Conservation (phyloP, 768 basidiomycete genomes). For the Boletus tylopilopsis region DNA sequence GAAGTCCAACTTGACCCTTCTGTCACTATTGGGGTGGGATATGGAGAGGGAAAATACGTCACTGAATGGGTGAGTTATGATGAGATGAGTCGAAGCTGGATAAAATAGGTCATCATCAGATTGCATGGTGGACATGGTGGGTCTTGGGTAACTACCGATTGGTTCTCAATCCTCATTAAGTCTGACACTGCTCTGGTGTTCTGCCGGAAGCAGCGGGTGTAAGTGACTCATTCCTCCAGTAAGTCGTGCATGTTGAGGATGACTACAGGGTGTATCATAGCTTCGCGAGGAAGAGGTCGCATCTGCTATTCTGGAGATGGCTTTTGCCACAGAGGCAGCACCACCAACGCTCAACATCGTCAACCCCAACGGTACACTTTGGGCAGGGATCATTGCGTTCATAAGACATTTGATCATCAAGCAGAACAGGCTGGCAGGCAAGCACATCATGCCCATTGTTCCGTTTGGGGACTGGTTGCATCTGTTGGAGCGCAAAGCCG, state of each 20-base stretch:
- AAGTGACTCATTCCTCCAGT: conserved; percentile 7
- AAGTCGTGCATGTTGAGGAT: not conserved
- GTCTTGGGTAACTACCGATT: conserved; percentile 43
- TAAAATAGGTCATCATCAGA: conserved; percentile 27
- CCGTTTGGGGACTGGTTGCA: conserved; percentile 35
- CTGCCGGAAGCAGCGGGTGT: conserved; percentile 32
- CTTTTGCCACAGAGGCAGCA: conserved; percentile 12
- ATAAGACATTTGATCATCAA: conserved; percentile 19
- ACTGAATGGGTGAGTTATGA: conserved; percentile 28
- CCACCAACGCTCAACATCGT: conserved; percentile 34
- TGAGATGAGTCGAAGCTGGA: not conserved
- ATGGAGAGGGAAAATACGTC: conserved; percentile 38
- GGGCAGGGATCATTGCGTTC: conserved; percentile 28
- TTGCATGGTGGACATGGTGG: conserved; percentile 38
- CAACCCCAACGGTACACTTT: conserved; percentile 35
- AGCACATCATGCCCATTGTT: conserved; percentile 26
- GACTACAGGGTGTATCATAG: conserved; percentile 34
- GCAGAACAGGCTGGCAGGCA: not conserved
- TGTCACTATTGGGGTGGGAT: conserved; percentile 32
- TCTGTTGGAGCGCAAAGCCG: conserved; percentile 20
- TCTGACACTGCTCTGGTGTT: conserved; percentile 24
- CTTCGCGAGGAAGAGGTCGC: conserved; percentile 40
- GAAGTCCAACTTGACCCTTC: conserved; percentile 29
- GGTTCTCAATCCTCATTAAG: conserved; percentile 45
- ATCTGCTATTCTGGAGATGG: conserved; percentile 29